Percentiles rank a stretch among this genome's conserved stretches.
Evolutionary conservation across 768 basidiomycete genomes (phyloP).

Genomic region (Tylopilus intermedius): DNA sequence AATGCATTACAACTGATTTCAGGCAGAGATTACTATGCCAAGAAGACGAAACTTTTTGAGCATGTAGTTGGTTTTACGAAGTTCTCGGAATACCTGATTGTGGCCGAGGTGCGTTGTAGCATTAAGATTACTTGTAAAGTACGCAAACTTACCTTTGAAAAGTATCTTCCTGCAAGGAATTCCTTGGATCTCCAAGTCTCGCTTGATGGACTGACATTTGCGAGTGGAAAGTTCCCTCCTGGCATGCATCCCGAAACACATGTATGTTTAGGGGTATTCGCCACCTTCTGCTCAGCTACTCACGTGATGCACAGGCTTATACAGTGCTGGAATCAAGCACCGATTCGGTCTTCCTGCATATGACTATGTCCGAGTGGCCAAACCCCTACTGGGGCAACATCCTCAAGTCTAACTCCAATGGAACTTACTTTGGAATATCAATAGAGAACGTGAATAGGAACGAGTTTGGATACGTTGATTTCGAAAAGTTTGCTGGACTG

Average conservation of each 20-base stretch:
- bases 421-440: slow-evolving; percentile 91
- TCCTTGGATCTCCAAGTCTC: slow-evolving; percentile 87
- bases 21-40: slow-evolving; percentile 67
- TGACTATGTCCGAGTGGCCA: slow-evolving; percentile 80
- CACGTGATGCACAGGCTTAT: slow-evolving; percentile 57
- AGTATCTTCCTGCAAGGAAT: slow-evolving; percentile 51
- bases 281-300: neutral
- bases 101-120: slow-evolving; percentile 69
- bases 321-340: slow-evolving; percentile 94
- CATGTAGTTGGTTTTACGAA: slow-evolving; percentile 92
- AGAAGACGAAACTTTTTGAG: slow-evolving; percentile 75
- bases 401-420: slow-evolving; percentile 95
- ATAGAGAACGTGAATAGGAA: slow-evolving; percentile 90
- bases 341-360: slow-evolving; percentile 88
- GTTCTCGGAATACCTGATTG: slow-evolving; percentile 94
- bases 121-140: neutral
- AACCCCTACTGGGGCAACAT: slow-evolving; percentile 85
- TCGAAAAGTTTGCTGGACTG: slow-evolving; percentile 94
- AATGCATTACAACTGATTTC: slow-evolving; percentile 78
- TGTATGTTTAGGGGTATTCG: slow-evolving; percentile 41
- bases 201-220: slow-evolving; percentile 81
- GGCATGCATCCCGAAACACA: slow-evolving; percentile 87
- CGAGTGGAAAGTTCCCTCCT: slow-evolving; percentile 85
- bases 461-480: slow-evolving; percentile 82
- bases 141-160: slow-evolving; percentile 21